Evolutionary conservation across 1,284 basidiomycete species (phyloP), one percentile per base, ranked within the genome.

Genomic region (Austropuccinia psidii): DNA sequence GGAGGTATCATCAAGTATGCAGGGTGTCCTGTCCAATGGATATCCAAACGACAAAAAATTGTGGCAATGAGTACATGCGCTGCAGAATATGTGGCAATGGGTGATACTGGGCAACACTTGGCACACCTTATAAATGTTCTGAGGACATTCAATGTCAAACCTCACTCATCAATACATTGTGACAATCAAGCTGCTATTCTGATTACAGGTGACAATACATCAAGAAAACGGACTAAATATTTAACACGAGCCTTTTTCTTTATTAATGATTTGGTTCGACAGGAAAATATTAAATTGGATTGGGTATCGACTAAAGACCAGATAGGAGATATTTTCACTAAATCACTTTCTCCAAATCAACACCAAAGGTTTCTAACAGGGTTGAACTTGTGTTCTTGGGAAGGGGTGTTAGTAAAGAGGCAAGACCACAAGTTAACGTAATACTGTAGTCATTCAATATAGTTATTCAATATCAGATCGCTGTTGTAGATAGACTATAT

Each of bases 301-400:
- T 65, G 62, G 62, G 33, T 31, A 65, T 29, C 39, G 5, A 49
- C 62, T 15, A 1, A 13, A 0, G 43, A 31, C 11, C 62, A 65
- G n/a, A 21, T 45, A 49, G 62, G 41, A 1, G 62, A 65, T n/a
- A 37, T 65, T 4, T 49, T 65, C 19, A 65, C 62, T 4, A 65
- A 65, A 33, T 33, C 19, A 19, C 33, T 65, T 17, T 35, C 37
- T 41, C 57, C 57, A 35, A 60, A 60, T 19, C 47, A n/a, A n/a
- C n/a, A n/a, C n/a, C n/a, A n/a, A n/a, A n/a, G n/a, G n/a, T n/a
- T n/a, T n/a, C n/a, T n/a, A n/a, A n/a, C n/a, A n/a, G n/a, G n/a
- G n/a, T n/a, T n/a, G n/a, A n/a, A n/a, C n/a, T 50, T 50, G 47
- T 17, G 17, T 6, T 50, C 47, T 5, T 6, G 47, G 15, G 47